Percentiles rank a stretch among this genome's conserved stretches.
These are phyloP conservation scores for Xylaria curta DNA, from an alignment of 495 filamentous ascomycete genomes.

Conservation along the genomic window DNA sequence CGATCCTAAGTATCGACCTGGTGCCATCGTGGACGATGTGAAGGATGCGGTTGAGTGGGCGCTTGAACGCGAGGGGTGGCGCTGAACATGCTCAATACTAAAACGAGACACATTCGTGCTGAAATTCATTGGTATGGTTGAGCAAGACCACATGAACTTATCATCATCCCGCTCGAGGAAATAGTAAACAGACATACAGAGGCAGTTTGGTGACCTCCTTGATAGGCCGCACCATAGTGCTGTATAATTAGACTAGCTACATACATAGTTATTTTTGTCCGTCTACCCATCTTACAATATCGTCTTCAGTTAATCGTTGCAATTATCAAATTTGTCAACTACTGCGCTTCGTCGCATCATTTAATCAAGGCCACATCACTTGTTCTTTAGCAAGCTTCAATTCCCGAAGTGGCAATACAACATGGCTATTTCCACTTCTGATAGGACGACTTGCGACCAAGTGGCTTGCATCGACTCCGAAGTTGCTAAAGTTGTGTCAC, in stretches of 20 bases:
- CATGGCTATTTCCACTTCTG: not conserved
- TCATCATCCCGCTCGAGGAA: not conserved
- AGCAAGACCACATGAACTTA: not conserved
- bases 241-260: not conserved
- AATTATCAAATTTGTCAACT: no score
- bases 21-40: conserved; percentile 68
- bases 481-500: not conserved
- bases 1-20: conserved; percentile 52
- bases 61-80: conserved; percentile 49
- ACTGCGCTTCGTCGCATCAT: not conserved
- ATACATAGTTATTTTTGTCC: not conserved
- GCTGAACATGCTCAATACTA: conserved; percentile 18
- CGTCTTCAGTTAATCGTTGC: not conserved
- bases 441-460: not conserved
- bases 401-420: not conserved
- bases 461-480: not conserved
- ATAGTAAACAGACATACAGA: not conserved
- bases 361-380: not conserved
- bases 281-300: no score
- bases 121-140: not conserved
- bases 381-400: not conserved
- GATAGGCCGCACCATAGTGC: not conserved
- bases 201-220: not conserved
- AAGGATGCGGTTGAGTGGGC: conserved; percentile 51
- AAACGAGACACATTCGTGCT: not conserved